phyloP scores from a whole-genome alignment of 192 early-diverging fungal genomes.

The Mortierella hygrophila region DNA sequence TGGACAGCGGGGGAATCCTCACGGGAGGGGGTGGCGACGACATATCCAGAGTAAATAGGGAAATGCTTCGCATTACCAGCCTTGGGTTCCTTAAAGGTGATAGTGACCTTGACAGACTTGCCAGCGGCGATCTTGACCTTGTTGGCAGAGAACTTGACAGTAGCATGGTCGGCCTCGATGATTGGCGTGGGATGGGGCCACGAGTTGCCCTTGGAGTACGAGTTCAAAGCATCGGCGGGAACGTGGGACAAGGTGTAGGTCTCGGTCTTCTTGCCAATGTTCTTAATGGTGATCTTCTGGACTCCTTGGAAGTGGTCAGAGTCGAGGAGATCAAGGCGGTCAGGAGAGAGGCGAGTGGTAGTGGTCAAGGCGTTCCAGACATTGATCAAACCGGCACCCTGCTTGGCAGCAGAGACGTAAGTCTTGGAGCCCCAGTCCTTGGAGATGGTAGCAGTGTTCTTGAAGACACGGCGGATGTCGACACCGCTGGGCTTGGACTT shows the following conservation, averaged over 20 bases:
- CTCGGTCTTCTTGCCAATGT: constrained; percentile 41
- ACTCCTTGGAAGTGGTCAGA: constrained; percentile 44
- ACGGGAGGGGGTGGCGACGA: constrained; percentile 33
- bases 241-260: constrained; percentile 57
- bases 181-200: constrained; percentile 46
- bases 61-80: constrained; percentile 24
- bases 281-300: constrained; percentile 56
- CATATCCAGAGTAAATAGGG: constrained; percentile 38
- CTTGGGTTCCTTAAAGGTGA: constrained; percentile 58
- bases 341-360: constrained; percentile 65
- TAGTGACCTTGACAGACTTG: constrained; percentile 36
- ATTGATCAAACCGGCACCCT: constrained; percentile 84
- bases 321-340: constrained; percentile 69
- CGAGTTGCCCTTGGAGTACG: constrained; percentile 30
- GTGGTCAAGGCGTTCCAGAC: constrained; percentile 70
- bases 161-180: constrained; percentile 39
- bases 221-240: constrained; percentile 57
- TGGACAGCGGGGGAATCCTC: constrained; percentile 22
- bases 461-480: constrained; percentile 32
- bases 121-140: constrained; percentile 49
- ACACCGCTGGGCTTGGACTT: constrained; percentile 11
- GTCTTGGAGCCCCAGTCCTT: constrained; percentile 10
- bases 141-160: constrained; percentile 44
- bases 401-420: constrained; percentile 62
- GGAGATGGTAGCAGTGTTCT: constrained; percentile 39